Evolutionary conservation across 2,329 filamentous ascomycete species (phyloP), one percentile per base, ranked within the genome.

Genomic region (Aschersonia sp.): DNA sequence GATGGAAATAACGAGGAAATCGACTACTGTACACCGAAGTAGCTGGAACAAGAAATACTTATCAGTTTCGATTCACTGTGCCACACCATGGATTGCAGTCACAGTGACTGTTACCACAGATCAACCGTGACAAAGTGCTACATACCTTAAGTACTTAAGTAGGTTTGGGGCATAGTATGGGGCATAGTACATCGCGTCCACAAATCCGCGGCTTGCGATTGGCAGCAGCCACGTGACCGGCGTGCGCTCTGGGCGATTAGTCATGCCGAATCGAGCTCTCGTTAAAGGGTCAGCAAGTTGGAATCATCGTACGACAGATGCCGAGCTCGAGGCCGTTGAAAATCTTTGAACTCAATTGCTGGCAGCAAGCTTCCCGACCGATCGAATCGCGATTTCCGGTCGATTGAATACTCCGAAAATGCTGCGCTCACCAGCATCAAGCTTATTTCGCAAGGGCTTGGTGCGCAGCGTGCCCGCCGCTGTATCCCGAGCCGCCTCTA

Each of bases 401-500:
- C 49, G 47, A 50, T 52, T 46, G 49, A 52, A 47, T 50, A 42
- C 46, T 45, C 51, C 51, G 59, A 69, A 59, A 55, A 77, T 77
- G 74, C 67, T 77, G 66, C 74, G 74, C 66, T 70, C 72, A 58
- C 65, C 68, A 55, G 68, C 71, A 56, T 67, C 72, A 55, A 69
- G 69, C 56, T 62, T 74, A 62, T 67, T 76, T 66, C 74, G 73
- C 66, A 66, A 67, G 63, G 59, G 61, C 61, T 58, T 66, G 59
- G 65, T 62, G 62, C 64, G 64, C 64, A 65, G 63, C 66, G 50
- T 49, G 50, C 66, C 68, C 59, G 60, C 64, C 55, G 65, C 70
- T 60, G 64, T 70, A 58, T 67, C 68, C 59, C 69, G 70, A 56
- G 71, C 72, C 62, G 72, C 78, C 60, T 79, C 84, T 59, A 85